These are phyloP conservation scores for Cocos nucifera DNA, from an alignment of 176 grass and related monocot genomes.

Conservation along the genomic window DNA sequence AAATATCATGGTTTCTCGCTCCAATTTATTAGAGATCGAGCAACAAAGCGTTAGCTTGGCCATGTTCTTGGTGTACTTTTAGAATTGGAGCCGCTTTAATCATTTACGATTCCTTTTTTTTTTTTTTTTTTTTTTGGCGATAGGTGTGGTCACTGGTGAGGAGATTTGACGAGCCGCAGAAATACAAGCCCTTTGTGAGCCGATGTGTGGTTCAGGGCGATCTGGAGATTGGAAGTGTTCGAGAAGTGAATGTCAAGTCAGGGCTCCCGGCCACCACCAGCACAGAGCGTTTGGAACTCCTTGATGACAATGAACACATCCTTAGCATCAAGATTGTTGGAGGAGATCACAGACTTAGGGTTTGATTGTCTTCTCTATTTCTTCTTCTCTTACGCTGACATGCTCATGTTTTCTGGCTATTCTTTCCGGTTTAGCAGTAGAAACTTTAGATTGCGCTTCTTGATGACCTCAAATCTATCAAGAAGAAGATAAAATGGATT, in stretches of 20 bases:
- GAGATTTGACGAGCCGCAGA: conserved; percentile 8
- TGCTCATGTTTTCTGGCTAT: too few relatives aligned
- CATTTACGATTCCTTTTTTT: not conserved
- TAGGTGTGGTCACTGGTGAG: conserved; percentile 8
- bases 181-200: conserved; percentile 14
- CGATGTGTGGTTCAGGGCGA: conserved; percentile 3
- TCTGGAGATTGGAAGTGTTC: not conserved
- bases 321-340: conserved; percentile 12
- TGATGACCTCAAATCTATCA: too few relatives aligned
- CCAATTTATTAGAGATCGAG: too few relatives aligned
- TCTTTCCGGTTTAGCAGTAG: too few relatives aligned
- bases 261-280: conserved; percentile 11
- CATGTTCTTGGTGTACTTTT: too few relatives aligned
- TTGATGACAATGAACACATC: conserved; percentile 5
- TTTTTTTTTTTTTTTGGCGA: not conserved
- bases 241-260: conserved; percentile 12
- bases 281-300: conserved; percentile 5
- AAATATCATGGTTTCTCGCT: too few relatives aligned
- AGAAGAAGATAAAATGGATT: too few relatives aligned
- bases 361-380: too few relatives aligned
- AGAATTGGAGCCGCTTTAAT: too few relatives aligned
- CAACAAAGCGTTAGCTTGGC: too few relatives aligned
- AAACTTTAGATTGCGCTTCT: too few relatives aligned
- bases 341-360: conserved; percentile 2
- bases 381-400: too few relatives aligned